phyloP scores from a whole-genome alignment of 2,329 filamentous ascomycete genomes.

The Pseudocercospora fijiensis region DNA sequence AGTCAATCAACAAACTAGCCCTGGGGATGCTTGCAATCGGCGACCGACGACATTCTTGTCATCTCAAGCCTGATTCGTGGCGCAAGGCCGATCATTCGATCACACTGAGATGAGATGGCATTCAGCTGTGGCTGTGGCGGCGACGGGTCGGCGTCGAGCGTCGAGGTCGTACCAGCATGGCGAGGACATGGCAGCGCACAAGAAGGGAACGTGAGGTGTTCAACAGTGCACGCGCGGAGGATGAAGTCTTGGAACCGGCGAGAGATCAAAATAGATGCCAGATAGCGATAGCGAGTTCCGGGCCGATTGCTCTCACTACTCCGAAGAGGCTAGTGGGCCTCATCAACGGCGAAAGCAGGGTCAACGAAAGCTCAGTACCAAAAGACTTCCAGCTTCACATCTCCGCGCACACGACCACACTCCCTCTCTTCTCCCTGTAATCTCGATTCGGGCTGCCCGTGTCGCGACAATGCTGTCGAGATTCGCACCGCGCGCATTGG shows the following conservation, averaged over 20 bases:
- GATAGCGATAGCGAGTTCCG: background rate
- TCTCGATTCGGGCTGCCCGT: slow-evolving; percentile 1
- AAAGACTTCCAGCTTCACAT: slow-evolving; percentile 1
- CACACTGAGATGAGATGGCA: background rate
- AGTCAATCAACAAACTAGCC: slow-evolving; percentile 5
- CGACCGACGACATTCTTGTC: background rate
- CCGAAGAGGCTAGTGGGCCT: background rate
- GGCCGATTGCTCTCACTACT: slow-evolving; percentile 1
- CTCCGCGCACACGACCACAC: slow-evolving; percentile 10
- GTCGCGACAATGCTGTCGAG: slow-evolving; percentile 38
- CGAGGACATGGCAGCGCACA: slow-evolving; percentile 1
- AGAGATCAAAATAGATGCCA: background rate
- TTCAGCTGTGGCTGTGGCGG: background rate
- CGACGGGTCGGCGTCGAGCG: background rate
- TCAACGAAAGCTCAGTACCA: slow-evolving; percentile 12
- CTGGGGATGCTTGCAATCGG: slow-evolving; percentile 7
- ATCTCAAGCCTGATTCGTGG: slow-evolving; percentile 4
- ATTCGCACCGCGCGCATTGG: slow-evolving; percentile 39
- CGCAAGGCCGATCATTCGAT: background rate
- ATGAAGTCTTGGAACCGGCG: slow-evolving; percentile 2
- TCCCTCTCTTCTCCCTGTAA: slow-evolving; percentile 7
- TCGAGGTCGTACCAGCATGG: background rate
- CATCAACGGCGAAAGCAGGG: slow-evolving; percentile 3
- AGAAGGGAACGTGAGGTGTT: background rate
- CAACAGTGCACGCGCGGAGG: background rate